Evolutionary conservation across 257 asterid genomes (phyloP).

Genomic region (Primulina tabacum): DNA sequence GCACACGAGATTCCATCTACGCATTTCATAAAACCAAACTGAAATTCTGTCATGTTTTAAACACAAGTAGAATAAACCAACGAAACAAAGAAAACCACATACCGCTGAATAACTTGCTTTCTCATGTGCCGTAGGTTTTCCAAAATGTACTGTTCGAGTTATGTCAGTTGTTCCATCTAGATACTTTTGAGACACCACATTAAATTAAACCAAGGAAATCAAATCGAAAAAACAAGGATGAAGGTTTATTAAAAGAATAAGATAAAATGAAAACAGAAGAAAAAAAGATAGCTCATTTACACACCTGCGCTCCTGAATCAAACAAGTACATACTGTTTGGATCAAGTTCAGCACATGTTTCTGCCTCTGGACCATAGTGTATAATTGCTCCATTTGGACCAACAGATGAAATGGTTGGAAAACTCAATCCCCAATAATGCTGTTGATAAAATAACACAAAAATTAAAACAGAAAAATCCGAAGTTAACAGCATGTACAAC

Average conservation of each 20-base stretch:
- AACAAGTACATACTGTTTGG: slow-evolving; percentile 74
- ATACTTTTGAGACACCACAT: slow-evolving; percentile 51
- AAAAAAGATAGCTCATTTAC: slow-evolving; percentile 10
- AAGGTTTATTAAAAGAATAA: slow-evolving; percentile 11
- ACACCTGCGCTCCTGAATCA: slow-evolving; percentile 99
- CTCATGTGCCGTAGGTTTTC: slow-evolving; percentile 88
- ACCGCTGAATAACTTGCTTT: slow-evolving; percentile 95
- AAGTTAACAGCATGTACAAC: slow-evolving; percentile 12
- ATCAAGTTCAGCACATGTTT: slow-evolving; percentile 87
- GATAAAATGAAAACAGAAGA: slow-evolving; percentile 1
- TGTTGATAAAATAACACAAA: slow-evolving; percentile 35
- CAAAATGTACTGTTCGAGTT: slow-evolving; percentile 94
- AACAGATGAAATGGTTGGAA: slow-evolving; percentile 90
- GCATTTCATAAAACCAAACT: slow-evolving; percentile 1
- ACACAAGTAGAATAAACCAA: slow-evolving; percentile 3
- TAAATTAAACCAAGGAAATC: slow-evolving; percentile 24
- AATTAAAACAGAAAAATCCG: neutral
- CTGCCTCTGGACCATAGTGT: slow-evolving; percentile 71
- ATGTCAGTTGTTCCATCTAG: slow-evolving; percentile 98
- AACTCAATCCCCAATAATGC: slow-evolving; percentile 93
- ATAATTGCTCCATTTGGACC: slow-evolving; percentile 94
- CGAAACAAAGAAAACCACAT: slow-evolving; percentile 31
- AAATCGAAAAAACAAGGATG: slow-evolving; percentile 17
- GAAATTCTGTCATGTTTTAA: neutral
- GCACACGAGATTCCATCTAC: slow-evolving; percentile 13